Evolutionary conservation across 148 eudicot genomes (phyloP), one percentile per base, ranked within the genome.

Genomic region (Camellia granthamiana): DNA sequence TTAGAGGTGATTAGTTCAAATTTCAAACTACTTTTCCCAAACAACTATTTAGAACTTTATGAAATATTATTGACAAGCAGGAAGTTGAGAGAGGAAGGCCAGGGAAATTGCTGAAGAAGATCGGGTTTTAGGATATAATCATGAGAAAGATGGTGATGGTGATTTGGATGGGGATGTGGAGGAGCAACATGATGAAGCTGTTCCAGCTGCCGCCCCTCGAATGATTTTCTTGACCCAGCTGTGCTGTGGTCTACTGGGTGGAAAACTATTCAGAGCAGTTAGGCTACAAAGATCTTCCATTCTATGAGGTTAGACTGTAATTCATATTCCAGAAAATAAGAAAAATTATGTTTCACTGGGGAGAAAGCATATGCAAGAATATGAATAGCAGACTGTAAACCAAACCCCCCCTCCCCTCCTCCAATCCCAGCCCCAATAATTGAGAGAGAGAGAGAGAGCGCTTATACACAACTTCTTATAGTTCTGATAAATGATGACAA

Each of bases 61-160:
- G 18, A 2, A 43, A 6, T 43, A 19, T 69, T 46, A 46, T 76
- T 69, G 60, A 3, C 38, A 72, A 82, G n/a, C 90, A 96, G 99
- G 98, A 93, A 79, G 84, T 89, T 12, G 82, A 84, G 60, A 89
- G 89, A 93, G 91, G 84, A 90, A 85, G 63, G 97, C 98, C 10
- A 98, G 99, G 63, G 97, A 93, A 72, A 93, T 96, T 77, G 83
- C 97, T 0, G 97, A 93, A 23, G 84, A 86, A 73, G 84, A 81
- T 49, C 47, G 49, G 55, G 76, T 30, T 42, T 49, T 75, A 2
- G 77, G 38, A 14, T 73, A 84, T 73, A 82, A 64, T 55, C 69
- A 62, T 10, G 84, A 70, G 74, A n/a, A 15, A 7, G 77, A 12
- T 78, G 82, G 79, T 76, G 55, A 75, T 18, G 85, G 83, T 55